Evolutionary conservation across 805 yeast species (phyloP).

Genomic region (Wickerhamiella cacticola): DNA sequence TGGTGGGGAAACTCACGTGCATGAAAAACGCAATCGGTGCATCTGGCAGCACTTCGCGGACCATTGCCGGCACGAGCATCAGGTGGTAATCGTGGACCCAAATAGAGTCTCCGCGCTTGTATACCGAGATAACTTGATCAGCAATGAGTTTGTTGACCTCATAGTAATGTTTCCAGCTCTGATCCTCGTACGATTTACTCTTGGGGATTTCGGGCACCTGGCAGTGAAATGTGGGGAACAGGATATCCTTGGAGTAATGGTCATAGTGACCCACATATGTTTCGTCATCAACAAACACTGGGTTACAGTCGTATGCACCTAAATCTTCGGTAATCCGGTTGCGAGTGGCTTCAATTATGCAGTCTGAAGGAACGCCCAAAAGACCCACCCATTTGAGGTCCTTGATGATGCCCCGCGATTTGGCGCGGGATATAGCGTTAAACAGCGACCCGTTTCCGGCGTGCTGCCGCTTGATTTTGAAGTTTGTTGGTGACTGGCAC

Average conservation of each 20-base stretch:
- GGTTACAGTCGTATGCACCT: constrained; percentile 35
- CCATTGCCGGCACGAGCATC: constrained; percentile 86
- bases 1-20: constrained; percentile 90
- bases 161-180: constrained; percentile 96
- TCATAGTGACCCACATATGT: constrained; percentile 84
- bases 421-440: constrained; percentile 64
- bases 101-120: constrained; percentile 71
- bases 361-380: constrained; percentile 81
- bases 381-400: constrained; percentile 75
- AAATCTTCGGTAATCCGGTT: constrained; percentile 38
- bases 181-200: constrained; percentile 88
- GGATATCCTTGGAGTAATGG: constrained; percentile 81
- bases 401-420: constrained; percentile 27
- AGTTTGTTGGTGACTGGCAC: background rate
- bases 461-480: constrained; percentile 28
- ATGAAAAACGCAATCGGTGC: constrained; percentile 86
- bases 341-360: constrained; percentile 29
- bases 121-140: constrained; percentile 51
- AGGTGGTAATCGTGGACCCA: constrained; percentile 99
- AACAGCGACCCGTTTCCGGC: constrained; percentile 82
- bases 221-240: constrained; percentile 92
- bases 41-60: constrained; percentile 59
- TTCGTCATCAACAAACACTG: constrained; percentile 63
- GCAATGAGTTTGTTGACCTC: constrained; percentile 85
- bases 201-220: constrained; percentile 93